Percentiles rank a stretch among this genome's conserved stretches.
Evolutionary conservation across 139 green algal species (phyloP).

Genomic region (Raphidocelis subcapitata): DNA sequence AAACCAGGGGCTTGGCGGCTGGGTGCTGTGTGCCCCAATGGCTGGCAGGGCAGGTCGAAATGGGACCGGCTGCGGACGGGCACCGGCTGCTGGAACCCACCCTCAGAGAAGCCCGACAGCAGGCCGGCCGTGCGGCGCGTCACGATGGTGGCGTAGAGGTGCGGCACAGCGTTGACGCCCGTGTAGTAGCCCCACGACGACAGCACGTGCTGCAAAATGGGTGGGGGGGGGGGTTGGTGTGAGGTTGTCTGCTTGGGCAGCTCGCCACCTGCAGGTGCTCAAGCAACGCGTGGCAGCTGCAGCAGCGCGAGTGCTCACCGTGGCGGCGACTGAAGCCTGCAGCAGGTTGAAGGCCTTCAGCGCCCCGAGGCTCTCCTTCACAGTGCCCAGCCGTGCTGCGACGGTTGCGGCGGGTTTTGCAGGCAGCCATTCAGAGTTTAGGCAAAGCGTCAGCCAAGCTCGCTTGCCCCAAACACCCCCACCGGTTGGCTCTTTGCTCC

Average conservation of each 20-base stretch:
- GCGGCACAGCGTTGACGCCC: slow-evolving; percentile 1
- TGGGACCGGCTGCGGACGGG: no score
- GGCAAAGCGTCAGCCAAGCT: no score
- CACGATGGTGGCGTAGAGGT: background rate
- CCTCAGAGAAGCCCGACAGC: background rate
- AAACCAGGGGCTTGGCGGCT: no score
- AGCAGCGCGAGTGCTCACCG: background rate
- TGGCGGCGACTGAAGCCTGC: slow-evolving; percentile 1
- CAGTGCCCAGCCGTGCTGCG: slow-evolving; percentile 22
- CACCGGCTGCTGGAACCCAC: background rate
- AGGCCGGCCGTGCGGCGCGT: background rate
- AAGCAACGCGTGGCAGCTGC: no score
- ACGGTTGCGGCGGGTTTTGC: no score
- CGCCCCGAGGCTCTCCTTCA: slow-evolving; percentile 13
- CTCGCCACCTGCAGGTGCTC: no score
- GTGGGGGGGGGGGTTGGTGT: background rate
- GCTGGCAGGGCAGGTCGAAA: no score
- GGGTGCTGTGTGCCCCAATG: no score
- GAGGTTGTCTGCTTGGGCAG: no score
- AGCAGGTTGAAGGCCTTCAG: slow-evolving; percentile 29
- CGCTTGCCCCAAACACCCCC: no score
- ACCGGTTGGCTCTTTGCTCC: no score
- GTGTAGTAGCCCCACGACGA: slow-evolving; percentile 17
- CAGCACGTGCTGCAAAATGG: slow-evolving; percentile 10
- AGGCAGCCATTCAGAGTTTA: no score